Base-by-base conservation (phyloP, 2,329 filamentous ascomycete genomes). In the Epichloe scottii region DNA sequence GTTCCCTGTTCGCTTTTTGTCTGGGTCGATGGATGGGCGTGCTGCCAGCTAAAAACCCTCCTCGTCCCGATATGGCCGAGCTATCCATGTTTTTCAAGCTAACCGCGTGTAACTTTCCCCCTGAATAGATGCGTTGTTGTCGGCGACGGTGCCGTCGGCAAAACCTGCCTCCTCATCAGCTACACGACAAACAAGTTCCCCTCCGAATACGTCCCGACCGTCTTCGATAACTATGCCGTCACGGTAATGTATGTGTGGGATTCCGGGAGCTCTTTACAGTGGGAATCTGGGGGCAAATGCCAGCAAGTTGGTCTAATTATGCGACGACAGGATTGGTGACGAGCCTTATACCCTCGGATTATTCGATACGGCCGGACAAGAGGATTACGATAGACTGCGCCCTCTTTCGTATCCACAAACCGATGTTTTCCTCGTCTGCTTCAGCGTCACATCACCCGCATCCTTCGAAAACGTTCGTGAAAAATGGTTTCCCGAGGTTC, bases 181-280 rank as follows among this genome's bases (percentile, higher is more conserved):
- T 98, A 98, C 74, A 98, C 93, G 58, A 98, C 93, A 58, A 98
- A 98, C 79, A 97, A 97, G 66, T 98, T 98, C 71, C 93, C 93
- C 37, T 96, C 90, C 63, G 93, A 98, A 90, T 98, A 98, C 71
- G 93, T 98, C 53, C 93, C 93, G 49, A 98, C 93, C 33, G 93
- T 98, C 57, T 98, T 98, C 71, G 93, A 98, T 72, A 98, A 98
- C 74, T 98, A 98, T 79, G 93, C 93, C 53, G 93, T 98, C 68
- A 98, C 93, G 59, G 93, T 98, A 60, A 98, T 98, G 93, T 96
- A 79, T 84, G 89, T 84, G 51, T 11, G 54, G 61, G 44, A 35
- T 4, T 23, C 12, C 8, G 11, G 6, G 26, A 30, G 3, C 35
- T 14, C 14, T 38, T 38, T 4, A 11, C 26, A 30, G 26, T 30